A percentile compares a stretch with the other conserved stretches of the same genome.
Conservation (phyloP, 179 eudicot species). For the Pouteria campechiana region DNA sequence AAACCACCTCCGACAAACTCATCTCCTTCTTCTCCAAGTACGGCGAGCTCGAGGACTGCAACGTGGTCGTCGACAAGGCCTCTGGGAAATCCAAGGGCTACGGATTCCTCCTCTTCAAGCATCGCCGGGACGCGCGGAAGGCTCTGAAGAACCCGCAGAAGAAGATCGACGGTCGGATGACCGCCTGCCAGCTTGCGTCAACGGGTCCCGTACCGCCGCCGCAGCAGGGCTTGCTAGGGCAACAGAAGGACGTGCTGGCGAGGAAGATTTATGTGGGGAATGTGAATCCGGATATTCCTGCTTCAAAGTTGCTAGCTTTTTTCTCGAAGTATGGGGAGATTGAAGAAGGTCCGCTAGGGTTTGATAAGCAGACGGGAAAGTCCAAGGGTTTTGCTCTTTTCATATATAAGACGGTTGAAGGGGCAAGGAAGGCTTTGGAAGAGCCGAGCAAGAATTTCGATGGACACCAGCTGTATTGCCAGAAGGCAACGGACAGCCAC, state of each 20-base stretch:
- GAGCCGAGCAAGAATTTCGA: slow-evolving; percentile 25
- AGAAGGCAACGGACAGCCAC: slow-evolving; percentile 28
- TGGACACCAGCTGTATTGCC: slow-evolving; percentile 20
- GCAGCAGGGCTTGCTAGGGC: slow-evolving; percentile 7
- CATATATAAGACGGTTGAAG: slow-evolving; percentile 27
- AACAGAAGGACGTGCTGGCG: slow-evolving; percentile 7
- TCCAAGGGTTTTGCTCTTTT: slow-evolving; percentile 33
- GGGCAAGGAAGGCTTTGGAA: slow-evolving; percentile 13
- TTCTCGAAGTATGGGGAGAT: slow-evolving; percentile 25
- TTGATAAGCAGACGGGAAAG: slow-evolving; percentile 35
- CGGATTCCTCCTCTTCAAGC: slow-evolving; percentile 20
- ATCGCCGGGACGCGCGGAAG: slow-evolving; percentile 16
- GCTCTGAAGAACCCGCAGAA: slow-evolving; percentile 23
- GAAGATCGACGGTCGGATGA: slow-evolving; percentile 25
- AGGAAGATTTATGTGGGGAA: slow-evolving; percentile 36
- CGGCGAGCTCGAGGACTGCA: slow-evolving; percentile 28
- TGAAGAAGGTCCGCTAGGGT: slow-evolving; percentile 35
- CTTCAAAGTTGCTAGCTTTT: slow-evolving; percentile 13
- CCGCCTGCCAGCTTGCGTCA: slow-evolving; percentile 21
- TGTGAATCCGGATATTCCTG: slow-evolving; percentile 22
- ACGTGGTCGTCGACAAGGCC: slow-evolving; percentile 19
- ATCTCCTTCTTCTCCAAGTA: slow-evolving; percentile 10
- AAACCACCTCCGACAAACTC: slow-evolving; percentile 26
- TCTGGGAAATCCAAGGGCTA: slow-evolving; percentile 21
- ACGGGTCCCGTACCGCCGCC: slow-evolving; percentile 17